A percentile compares a stretch with the other conserved stretches of the same genome.
phyloP scores from a whole-genome alignment of 2,329 filamentous ascomycete genomes.

The Beauveria varroae region DNA sequence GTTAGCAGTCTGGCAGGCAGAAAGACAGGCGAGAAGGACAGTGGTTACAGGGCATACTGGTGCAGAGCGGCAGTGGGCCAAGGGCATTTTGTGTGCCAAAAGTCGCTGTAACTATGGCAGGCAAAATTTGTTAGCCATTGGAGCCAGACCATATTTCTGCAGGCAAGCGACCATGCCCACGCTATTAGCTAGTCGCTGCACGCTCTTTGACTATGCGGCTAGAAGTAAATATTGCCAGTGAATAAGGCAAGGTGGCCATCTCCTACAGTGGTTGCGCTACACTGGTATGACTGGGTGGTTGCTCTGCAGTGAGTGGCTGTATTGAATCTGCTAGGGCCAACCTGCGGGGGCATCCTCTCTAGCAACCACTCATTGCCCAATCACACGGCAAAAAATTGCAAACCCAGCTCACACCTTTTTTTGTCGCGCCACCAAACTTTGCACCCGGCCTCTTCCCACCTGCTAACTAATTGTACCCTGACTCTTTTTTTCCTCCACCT shows the following conservation, averaged over 20 bases:
- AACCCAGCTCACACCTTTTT: constrained; percentile 25
- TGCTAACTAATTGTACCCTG: constrained; percentile 15
- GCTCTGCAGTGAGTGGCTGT: background rate
- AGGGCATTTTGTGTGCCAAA: background rate
- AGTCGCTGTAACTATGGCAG: background rate
- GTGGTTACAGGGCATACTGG: background rate
- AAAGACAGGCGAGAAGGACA: no score
- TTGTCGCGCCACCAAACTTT: constrained; percentile 22
- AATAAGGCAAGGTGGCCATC: no score
- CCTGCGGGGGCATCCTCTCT: constrained; percentile 2
- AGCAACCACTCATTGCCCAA: constrained; percentile 21
- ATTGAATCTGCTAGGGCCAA: background rate
- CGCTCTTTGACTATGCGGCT: no score
- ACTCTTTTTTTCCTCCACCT: constrained; percentile 19
- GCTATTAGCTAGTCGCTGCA: no score
- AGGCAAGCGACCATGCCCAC: no score
- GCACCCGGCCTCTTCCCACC: constrained; percentile 4
- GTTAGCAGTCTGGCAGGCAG: no score
- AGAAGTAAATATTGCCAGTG: no score
- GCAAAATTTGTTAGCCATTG: no score
- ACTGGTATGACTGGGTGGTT: no score
- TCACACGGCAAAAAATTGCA: constrained; percentile 34
- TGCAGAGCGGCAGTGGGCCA: background rate
- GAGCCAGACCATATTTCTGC: no score
- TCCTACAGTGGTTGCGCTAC: no score